Base-by-base conservation (phyloP, 306 rosid species). In the Oemleria cerasiformis region DNA sequence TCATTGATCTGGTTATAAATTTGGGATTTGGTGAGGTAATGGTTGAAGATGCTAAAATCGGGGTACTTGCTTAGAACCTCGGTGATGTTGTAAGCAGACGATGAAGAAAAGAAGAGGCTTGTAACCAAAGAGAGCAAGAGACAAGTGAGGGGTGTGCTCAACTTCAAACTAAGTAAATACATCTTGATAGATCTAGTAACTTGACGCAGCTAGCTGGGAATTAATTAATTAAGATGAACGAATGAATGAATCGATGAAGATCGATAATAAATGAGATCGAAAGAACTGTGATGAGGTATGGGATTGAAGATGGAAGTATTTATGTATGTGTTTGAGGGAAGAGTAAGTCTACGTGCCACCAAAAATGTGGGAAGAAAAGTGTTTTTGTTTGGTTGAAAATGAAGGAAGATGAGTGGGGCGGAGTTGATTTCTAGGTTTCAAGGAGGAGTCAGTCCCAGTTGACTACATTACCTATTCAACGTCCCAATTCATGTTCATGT, bases 1-100 rank as follows among this genome's bases (percentile, higher is more conserved):
- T 50, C 56, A 42, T 50, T 67, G 72, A 67, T 36, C 45, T 34
- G 47, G n/a, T 67, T 54, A 20, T 44, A 50, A 6, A 67, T 3
- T 49, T n/a, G 11, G 71, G 60, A 48, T 67, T 20, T 54, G 7
- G 71, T 67, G 17, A 67, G 57, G 71, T 67, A 67, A 62, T 68
- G 61, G 10, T 51, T 68, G 62, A 68, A 68, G 73, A 48, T 68
- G 62, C 73, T 68, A 14, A 50, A 68, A 7, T 68, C 49, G 7
- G 25, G 25, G 39, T 36, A 19, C 19, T 51, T 40, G 13, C 21
- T 51, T n/a, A 68, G 49, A 0, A 68, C 21, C 3, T 19, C 0
- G 13, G 73, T 51, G 49, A 51, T 51, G 38, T 68, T 51, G 62
- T 50, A 51, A 68, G 62, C 73, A 20, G 9, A 13, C 10, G 42